Percentiles rank a stretch among this genome's conserved stretches.
Evolutionary conservation across 2,329 filamentous ascomycete species (phyloP).

Genomic region (Dichotomopilus funicola): DNA sequence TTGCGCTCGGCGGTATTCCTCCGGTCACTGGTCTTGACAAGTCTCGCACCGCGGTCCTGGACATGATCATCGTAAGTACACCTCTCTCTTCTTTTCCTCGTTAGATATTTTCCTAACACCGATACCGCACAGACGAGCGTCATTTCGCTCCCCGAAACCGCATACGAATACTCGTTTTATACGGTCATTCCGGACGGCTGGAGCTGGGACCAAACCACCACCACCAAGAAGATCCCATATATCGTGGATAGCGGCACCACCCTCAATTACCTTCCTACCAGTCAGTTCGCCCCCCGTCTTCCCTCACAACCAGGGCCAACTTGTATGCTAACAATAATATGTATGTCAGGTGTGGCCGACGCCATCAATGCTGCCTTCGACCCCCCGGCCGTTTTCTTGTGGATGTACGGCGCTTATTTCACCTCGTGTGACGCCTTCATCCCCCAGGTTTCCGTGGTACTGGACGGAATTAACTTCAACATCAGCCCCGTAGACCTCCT

Average conservation of each 20-base stretch:
- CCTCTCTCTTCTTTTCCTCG: too few species aligned
- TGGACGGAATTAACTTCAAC: conserved; percentile 38
- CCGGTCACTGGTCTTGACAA: conserved; percentile 28
- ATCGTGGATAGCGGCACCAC: conserved; percentile 49
- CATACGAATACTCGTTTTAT: conserved; percentile 46
- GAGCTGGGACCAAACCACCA: conserved; percentile 36
- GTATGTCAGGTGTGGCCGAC: conserved; percentile 29
- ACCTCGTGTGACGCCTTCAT: conserved; percentile 42
- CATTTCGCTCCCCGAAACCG: conserved; percentile 29
- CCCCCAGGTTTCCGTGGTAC: conserved; percentile 40
- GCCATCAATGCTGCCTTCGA: conserved; percentile 41
- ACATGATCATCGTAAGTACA: conserved; percentile 24
- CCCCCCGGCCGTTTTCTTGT: conserved; percentile 41
- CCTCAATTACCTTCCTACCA: conserved; percentile 43
- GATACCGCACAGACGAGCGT: conserved; percentile 37
- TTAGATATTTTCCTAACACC: not conserved
- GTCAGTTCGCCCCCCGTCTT: conserved; percentile 29
- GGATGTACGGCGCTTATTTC: conserved; percentile 43
- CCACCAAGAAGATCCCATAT: conserved; percentile 40
- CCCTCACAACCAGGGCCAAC: not conserved
- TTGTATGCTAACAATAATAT: not conserved
- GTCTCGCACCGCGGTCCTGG: conserved; percentile 29
- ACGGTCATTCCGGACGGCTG: conserved; percentile 46
- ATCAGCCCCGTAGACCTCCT: conserved; percentile 45
- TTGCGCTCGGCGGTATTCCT: conserved; percentile 43